Evolutionary conservation across 2,329 filamentous ascomycete species (phyloP), one percentile per base, ranked within the genome.

Genomic region (Clonostachys solani): DNA sequence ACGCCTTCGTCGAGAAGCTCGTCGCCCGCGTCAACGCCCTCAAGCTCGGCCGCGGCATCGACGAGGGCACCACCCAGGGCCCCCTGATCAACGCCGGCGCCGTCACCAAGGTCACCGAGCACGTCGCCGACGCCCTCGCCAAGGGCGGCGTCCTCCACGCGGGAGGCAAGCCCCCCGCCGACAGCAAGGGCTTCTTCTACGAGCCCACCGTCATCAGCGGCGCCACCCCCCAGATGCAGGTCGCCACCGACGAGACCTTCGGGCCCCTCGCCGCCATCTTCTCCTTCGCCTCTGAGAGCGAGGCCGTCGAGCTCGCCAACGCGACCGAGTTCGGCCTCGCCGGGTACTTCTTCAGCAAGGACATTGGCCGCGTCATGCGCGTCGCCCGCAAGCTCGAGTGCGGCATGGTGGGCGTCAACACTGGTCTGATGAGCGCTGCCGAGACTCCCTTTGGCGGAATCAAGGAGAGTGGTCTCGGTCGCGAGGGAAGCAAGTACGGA

Each of bases 201-300:
- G 72, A 83, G 52, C 80, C 81, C 2, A 87, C 84, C 0, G 81
- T 87, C 17, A 72, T 88, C 49, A 75, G 80, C 29, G 79, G 80
- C 46, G 84, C 85, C 77, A 85, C 65, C 36, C 69, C 70, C 50
- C 75, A 82, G 34, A 88, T 87, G 84, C 65, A 73, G 46, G 67
- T 87, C 44, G 75, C 80, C 18, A 69, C 69, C 3, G 84, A 88
- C 56, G 84, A 87, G 64, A 87, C 84, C 0, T 87, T 88, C 54
- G 84, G 84, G 3, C 84, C 84, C 5, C 77, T 87, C 2, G 84
- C 83, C 1, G 83, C 80, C 1, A 63, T 87, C 4, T 86, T 86
- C 68, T 70, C 74, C 29, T 87, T 87, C 61, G 73, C 83, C 40
- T 81, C 76, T 0, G 84, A 88, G 60, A 80, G 80, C 42, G 83